These are phyloP conservation scores for Venturia effusa DNA, from an alignment of 2,329 filamentous ascomycete genomes.

Conservation along the genomic window DNA sequence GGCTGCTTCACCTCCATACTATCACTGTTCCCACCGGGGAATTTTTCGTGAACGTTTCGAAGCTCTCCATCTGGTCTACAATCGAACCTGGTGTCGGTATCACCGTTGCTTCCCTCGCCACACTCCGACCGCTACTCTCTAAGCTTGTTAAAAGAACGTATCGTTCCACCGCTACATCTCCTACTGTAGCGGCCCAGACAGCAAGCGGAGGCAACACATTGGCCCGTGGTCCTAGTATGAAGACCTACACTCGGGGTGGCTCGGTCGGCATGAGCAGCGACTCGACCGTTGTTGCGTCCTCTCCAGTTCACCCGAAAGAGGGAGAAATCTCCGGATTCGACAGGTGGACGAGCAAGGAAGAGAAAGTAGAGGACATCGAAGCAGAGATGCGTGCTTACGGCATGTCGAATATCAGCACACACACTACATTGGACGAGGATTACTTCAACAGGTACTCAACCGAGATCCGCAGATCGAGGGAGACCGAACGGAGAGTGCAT, in stretches of 20 bases:
- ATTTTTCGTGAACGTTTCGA: slow-evolving; percentile 1
- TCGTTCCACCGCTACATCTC: background rate
- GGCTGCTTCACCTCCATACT: slow-evolving; percentile 3
- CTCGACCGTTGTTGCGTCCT: background rate
- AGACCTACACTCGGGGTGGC: background rate
- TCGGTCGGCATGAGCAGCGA: background rate
- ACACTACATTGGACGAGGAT: background rate
- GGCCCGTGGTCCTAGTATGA: background rate
- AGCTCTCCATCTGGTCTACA: slow-evolving; percentile 9
- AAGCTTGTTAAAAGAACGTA: background rate
- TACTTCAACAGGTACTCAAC: background rate
- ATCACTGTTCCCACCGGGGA: background rate
- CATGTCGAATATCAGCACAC: background rate
- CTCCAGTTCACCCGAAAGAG: background rate
- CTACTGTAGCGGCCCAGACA: background rate
- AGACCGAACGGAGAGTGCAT: background rate
- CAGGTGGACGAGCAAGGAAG: slow-evolving; percentile 29
- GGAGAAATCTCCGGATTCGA: background rate
- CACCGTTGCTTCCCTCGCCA: slow-evolving; percentile 8
- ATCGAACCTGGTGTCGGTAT: slow-evolving; percentile 10
- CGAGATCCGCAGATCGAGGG: background rate
- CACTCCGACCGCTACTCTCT: slow-evolving; percentile 5
- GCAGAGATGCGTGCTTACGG: slow-evolving; percentile 29
- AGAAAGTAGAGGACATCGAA: slow-evolving; percentile 62
- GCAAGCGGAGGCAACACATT: background rate